These are phyloP conservation scores for Yamadazyma sp. DNA, from an alignment of 805 yeast species.

Conservation along the genomic window DNA sequence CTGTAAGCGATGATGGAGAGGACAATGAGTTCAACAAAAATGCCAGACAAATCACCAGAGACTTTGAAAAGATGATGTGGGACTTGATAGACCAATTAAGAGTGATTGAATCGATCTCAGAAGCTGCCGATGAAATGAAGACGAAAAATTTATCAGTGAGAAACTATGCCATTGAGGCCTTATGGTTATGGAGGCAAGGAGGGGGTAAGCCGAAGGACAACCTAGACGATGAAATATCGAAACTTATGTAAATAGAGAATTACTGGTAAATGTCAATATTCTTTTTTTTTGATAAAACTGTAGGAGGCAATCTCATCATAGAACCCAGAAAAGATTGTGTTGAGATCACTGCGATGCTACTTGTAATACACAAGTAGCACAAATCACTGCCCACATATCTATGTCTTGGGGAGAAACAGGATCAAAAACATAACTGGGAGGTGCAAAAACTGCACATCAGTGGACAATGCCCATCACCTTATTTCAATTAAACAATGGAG, in stretches of 20 bases:
- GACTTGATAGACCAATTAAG: constrained; percentile 62
- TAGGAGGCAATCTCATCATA: no score
- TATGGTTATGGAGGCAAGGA: constrained; percentile 80
- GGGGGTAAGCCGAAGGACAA: constrained; percentile 34
- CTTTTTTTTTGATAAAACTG: no score
- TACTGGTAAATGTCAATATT: background rate
- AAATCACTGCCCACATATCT: no score
- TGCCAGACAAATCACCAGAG: constrained; percentile 21
- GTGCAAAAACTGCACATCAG: no score
- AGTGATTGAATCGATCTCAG: constrained; percentile 63
- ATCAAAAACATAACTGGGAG: no score
- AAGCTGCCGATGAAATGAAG: constrained; percentile 63
- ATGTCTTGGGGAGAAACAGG: no score
- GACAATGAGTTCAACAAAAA: constrained; percentile 36
- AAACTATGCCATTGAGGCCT: constrained; percentile 83
- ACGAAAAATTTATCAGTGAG: constrained; percentile 71
- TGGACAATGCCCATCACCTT: no score
- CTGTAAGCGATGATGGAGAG: constrained; percentile 36
- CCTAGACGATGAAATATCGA: constrained; percentile 26
- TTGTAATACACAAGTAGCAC: constrained; percentile 5
- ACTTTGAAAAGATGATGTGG: constrained; percentile 64
- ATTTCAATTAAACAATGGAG: no score
- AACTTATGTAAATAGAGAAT: constrained; percentile 8
- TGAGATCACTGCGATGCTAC: no score
- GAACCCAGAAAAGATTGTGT: no score